Base-by-base conservation (phyloP, 768 basidiomycete species). In the Cystofilobasidium bisporidii region DNA sequence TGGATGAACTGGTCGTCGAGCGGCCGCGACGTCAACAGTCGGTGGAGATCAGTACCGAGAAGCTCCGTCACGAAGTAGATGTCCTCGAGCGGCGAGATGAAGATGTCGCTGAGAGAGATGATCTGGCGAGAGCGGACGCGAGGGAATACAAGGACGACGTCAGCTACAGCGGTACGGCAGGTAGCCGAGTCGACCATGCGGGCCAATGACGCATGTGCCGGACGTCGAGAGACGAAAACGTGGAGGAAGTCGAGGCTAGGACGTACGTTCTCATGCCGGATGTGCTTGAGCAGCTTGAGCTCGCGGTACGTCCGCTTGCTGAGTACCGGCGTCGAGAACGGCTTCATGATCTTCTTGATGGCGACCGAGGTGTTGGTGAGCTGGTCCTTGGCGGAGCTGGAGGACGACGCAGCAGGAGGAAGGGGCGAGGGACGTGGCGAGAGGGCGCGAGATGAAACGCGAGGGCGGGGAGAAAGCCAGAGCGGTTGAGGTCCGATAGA, bases 301-400 rank as follows among this genome's bases (percentile, higher is more conserved):
- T 99, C 96, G 70, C 96, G 84, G 78, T 98, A 98, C 1, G 96
- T 99, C 71, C 96, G 83, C 80, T 98, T 98, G 78, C 87, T 87
- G 73, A 99, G 82, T n/a, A 99, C 96, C 24, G 96, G 93, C 9
- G 96, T 97, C 76, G 78, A 79, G 81, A 99, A 99, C 10, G 96
- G 96, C 78, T 99, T 99, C 94, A 98, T 98, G 81, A 98, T 99
- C 85, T 98, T 98, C 85, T 99, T 99, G 81, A 99, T 93, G 74
- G 96, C 96, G 66, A 94, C 93, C 22, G 90, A 88, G 56, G 91
- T 84, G 48, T 85, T 88, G 12, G 91, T 94, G 64, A 98, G 84
- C 78, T 97, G 93, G 77, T 94, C 89, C 78, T 92, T 93, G 40
- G 91, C 88, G 22, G 91, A 93, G 74, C 92, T 94, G 72, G 30